phyloP scores from a whole-genome alignment of 192 early-diverging fungal species.

The Coemansia sp. region DNA sequence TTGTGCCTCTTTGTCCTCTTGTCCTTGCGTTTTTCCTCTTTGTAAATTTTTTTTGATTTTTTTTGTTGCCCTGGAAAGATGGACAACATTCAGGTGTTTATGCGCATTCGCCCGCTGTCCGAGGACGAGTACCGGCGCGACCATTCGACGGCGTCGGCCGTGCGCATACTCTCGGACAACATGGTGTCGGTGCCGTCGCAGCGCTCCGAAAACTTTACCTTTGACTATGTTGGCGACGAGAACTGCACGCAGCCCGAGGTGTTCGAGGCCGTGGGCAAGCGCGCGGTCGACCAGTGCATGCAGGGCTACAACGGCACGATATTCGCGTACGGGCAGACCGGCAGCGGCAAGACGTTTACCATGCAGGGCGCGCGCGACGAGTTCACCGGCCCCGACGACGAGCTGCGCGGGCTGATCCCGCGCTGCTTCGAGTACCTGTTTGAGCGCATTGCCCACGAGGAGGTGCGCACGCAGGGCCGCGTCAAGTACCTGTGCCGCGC shows the following conservation, averaged over 20 bases:
- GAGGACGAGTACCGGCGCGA: constrained; percentile 46
- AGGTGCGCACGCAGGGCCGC: constrained; percentile 44
- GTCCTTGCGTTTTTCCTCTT: constrained; percentile 4
- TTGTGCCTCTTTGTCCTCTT: background rate
- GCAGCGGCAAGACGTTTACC: constrained; percentile 72
- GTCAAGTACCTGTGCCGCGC: constrained; percentile 76
- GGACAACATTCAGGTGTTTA: constrained; percentile 57
- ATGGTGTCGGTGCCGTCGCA: constrained; percentile 51
- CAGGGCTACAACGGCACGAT: constrained; percentile 73
- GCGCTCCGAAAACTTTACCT: constrained; percentile 60
- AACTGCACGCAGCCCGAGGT: constrained; percentile 38
- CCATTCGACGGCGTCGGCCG: constrained; percentile 38
- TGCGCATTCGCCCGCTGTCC: constrained; percentile 56
- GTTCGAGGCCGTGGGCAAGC: constrained; percentile 54
- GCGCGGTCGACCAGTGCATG: constrained; percentile 63
- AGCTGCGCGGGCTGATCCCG: constrained; percentile 62
- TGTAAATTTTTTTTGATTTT: background rate
- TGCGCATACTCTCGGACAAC: constrained; percentile 44
- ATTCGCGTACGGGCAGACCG: constrained; percentile 72
- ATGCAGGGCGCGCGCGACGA: constrained; percentile 80
- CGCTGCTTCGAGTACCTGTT: constrained; percentile 63
- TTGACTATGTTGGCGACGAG: constrained; percentile 61
- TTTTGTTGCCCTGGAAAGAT: constrained; percentile 13
- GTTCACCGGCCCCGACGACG: constrained; percentile 63
- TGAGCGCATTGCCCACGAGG: constrained; percentile 52